phyloP scores from a whole-genome alignment of 2,329 filamentous ascomycete species.

The Claviceps sp. region DNA sequence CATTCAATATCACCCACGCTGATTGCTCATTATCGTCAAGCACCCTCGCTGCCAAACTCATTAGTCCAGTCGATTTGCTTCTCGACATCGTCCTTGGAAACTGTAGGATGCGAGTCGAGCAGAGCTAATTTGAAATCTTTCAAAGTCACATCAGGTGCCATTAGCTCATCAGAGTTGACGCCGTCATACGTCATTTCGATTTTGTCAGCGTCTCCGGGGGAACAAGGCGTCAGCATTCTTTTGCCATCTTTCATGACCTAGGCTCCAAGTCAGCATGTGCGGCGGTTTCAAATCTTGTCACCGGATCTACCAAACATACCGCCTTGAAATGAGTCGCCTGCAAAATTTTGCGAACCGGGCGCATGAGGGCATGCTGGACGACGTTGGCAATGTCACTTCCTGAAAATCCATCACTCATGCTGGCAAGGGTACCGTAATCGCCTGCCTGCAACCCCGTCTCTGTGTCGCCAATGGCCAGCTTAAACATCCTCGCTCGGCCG shows the following conservation, averaged over 20 bases:
- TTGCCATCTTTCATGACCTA: constrained; percentile 58
- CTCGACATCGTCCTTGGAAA: constrained; percentile 73
- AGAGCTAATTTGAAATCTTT: constrained; percentile 94
- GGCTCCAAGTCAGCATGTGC: constrained; percentile 8
- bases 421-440: constrained; percentile 69
- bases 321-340: constrained; percentile 96
- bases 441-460: constrained; percentile 67
- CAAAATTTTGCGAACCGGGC: constrained; percentile 91
- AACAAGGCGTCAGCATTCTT: constrained; percentile 75
- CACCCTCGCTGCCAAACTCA: constrained; percentile 89
- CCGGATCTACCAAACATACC: constrained; percentile 33
- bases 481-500: constrained; percentile 88
- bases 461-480: constrained; percentile 84
- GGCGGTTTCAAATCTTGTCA: not conserved
- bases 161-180: constrained; percentile 67
- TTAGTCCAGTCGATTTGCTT: constrained; percentile 86
- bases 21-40: constrained; percentile 18
- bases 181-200: constrained; percentile 91
- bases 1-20: constrained; percentile 6
- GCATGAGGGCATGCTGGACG: constrained; percentile 94
- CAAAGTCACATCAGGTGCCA: constrained; percentile 73
- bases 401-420: constrained; percentile 84
- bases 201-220: constrained; percentile 74
- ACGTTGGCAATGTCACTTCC: constrained; percentile 93
- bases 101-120: constrained; percentile 76